Evolutionary conservation across 2,329 filamentous ascomycete genomes (phyloP).

Genomic region (Ophiostoma tasmaniense): DNA sequence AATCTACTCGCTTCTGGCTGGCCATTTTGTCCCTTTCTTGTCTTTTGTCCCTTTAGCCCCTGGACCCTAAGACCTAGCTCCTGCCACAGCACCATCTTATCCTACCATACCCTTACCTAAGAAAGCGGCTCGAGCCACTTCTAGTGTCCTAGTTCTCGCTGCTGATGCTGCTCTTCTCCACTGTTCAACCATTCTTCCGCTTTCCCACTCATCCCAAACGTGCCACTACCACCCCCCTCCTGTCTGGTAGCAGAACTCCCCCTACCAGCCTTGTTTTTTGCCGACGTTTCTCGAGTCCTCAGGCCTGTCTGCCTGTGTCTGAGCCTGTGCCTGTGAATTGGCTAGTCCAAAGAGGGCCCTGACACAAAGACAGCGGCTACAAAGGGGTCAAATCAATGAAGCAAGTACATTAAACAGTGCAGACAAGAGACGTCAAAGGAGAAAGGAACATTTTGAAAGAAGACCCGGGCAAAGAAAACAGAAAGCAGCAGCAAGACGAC

Average conservation of each 20-base stretch:
- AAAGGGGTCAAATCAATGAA: not conserved
- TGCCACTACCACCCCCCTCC: not conserved
- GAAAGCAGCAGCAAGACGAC: not conserved
- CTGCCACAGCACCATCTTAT: not conserved
- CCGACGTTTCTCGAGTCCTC: not conserved
- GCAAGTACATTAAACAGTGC: not conserved
- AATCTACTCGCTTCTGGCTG: not conserved
- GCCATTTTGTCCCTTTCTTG: not conserved
- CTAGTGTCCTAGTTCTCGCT: constrained; percentile 6
- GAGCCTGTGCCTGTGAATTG: too few relatives aligned
- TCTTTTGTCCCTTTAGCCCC: not conserved
- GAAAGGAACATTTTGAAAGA: not conserved
- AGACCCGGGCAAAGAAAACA: not conserved
- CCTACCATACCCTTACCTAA: not conserved
- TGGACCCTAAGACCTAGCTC: not conserved
- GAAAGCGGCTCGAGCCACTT: constrained; percentile 19
- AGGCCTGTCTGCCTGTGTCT: too few relatives aligned
- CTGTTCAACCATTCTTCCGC: constrained; percentile 16
- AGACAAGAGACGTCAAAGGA: not conserved
- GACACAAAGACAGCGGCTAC: not conserved
- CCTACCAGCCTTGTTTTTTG: constrained; percentile 12
- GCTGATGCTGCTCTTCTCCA: constrained; percentile 8
- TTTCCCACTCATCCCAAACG: constrained; percentile 14
- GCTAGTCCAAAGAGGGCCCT: not conserved
- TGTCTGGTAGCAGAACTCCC: constrained; percentile 1